Conservation (phyloP, 257 asterid genomes). For the Handroanthus guayacan region DNA sequence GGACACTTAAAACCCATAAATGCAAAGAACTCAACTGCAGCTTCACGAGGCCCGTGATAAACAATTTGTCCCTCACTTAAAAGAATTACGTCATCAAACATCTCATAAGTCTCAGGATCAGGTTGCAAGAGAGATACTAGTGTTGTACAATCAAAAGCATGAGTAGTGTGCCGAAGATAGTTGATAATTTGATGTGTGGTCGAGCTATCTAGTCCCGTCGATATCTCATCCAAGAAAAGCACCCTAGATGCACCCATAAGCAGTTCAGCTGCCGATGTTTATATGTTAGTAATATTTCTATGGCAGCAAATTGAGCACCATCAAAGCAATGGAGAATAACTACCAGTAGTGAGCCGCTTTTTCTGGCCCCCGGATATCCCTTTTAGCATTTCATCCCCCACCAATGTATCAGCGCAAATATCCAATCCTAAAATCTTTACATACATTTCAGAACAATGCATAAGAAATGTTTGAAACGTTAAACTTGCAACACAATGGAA, state of each 20-base stretch:
- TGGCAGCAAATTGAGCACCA: conserved; percentile 34
- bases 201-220: conserved; percentile 92
- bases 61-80: conserved; percentile 81
- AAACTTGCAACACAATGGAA: conserved; percentile 10
- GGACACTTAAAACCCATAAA: conserved; percentile 86
- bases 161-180: conserved; percentile 71
- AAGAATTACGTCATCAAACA: conserved; percentile 88
- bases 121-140: conserved; percentile 88
- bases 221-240: conserved; percentile 90
- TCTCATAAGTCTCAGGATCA: conserved; percentile 85
- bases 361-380: conserved; percentile 98
- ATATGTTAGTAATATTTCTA: conserved; percentile 42
- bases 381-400: conserved; percentile 93
- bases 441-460: conserved; percentile 53
- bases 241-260: conserved; percentile 89
- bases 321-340: conserved; percentile 35
- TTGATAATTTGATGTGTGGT: conserved; percentile 85
- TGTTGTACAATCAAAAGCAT: conserved; percentile 70
- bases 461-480: conserved; percentile 29
- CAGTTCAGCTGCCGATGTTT: conserved; percentile 75
- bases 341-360: conserved; percentile 92
- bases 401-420: conserved; percentile 86
- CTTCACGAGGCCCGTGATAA: conserved; percentile 86
- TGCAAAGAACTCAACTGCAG: conserved; percentile 64
- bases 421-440: conserved; percentile 68